Conservation (phyloP, 1,284 basidiomycete genomes). For the Athelia psychrophila region DNA sequence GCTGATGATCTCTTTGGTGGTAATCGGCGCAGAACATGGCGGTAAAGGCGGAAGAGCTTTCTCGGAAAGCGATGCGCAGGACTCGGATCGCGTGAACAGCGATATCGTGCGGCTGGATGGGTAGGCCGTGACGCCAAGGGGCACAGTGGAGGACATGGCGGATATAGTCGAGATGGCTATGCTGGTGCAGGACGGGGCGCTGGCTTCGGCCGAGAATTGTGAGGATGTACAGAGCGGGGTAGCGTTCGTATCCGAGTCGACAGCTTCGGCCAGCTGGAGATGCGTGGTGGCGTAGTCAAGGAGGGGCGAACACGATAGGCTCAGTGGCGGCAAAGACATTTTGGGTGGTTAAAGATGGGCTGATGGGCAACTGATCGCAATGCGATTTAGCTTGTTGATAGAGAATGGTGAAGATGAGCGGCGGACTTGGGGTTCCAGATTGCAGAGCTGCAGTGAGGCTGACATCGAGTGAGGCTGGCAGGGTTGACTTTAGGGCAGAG, state of each 20-base stretch:
- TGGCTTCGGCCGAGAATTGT: not conserved
- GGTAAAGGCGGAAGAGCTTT: constrained; percentile 10
- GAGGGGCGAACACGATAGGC: not conserved
- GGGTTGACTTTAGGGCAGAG: too few relatives aligned
- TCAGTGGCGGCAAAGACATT: not conserved
- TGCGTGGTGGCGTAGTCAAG: not conserved
- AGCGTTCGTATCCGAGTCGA: not conserved
- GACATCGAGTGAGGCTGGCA: too few relatives aligned
- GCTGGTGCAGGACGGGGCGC: not conserved
- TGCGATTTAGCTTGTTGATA: too few relatives aligned
- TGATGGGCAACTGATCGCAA: too few relatives aligned
- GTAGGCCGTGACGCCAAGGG: not conserved
- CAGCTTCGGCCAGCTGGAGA: not conserved
- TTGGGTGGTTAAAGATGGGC: too few relatives aligned
- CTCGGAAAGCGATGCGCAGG: not conserved
- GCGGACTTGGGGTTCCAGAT: too few relatives aligned
- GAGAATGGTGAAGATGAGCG: too few relatives aligned
- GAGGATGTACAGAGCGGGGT: not conserved
- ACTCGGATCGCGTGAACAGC: not conserved
- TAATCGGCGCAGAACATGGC: constrained; percentile 12
- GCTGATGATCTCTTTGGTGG: constrained; percentile 27
- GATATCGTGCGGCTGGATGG: not conserved
- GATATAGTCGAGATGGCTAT: not conserved
- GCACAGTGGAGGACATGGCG: not conserved
- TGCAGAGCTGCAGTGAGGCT: too few relatives aligned